Evolutionary conservation across 1,139 yeast species (phyloP), one percentile per base, ranked within the genome.

Genomic region (Hyphopichia pseudoburtonii): DNA sequence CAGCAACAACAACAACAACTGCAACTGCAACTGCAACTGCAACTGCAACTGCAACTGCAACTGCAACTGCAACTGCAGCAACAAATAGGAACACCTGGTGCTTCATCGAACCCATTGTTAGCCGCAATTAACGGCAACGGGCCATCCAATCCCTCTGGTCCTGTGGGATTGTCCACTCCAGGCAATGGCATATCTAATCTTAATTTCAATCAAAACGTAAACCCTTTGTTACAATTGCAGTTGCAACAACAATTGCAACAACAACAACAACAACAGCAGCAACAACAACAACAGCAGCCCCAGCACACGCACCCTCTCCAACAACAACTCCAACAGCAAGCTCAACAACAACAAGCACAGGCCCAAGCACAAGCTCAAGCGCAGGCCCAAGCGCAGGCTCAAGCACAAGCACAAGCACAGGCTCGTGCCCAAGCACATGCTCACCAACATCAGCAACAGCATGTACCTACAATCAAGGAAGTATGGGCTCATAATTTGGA

Each of bases 401-500:
- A 40, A 32, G 31, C 37, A 12, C 44, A 38, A 9, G 33, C 28
- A 14, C 37, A 35, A 18, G 36, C 30, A 10, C 37, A 35, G 27
- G 33, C 34, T 19, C 36, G 28, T 9, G 32, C 38, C 17, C 36
- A 38, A 31, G 19, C 32, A 6, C 30, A 28, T 16, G 30, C 30
- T 17, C 31, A 28, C n/a, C 43, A 32, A 28, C 33, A 18, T 15
- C 40, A 44, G 22, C 60, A 50, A 30, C 56, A 48, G 22, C 66
- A 54, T 32, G 50, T 56, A 7, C 78, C 80, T 3, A 60, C 70
- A 36, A 70, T 77, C 36, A 69, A 76, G 47, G 81, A 90, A 50
- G 97, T 92, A 12, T 92, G 97, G 97, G 76, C 73, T 35, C 80
- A 82, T 54, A 92, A 90, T 57, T 69, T 92, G 48, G 89, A 87